Percentiles rank a stretch among this genome's conserved stretches.
Conservation (phyloP, 2,329 filamentous ascomycete species). For the Apiospora sp. region DNA sequence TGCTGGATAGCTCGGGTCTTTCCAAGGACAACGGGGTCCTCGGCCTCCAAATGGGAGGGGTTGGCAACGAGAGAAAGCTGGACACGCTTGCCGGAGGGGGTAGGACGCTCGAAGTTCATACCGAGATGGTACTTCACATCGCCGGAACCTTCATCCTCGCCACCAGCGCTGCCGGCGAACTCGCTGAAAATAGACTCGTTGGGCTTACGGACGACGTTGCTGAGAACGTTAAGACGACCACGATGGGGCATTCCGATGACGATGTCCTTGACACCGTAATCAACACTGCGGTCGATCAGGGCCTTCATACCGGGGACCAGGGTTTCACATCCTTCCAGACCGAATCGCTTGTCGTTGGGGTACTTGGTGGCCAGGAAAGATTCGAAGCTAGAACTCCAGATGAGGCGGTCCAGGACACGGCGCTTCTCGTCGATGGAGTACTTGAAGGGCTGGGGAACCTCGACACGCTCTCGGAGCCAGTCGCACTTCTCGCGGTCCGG, state of each 20-base stretch:
- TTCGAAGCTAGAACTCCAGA: constrained; percentile 99
- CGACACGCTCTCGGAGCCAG: constrained; percentile 94
- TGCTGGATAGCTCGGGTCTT: constrained; percentile 98
- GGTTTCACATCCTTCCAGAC: constrained; percentile 95
- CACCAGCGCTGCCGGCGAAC: constrained; percentile 87
- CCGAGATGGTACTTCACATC: constrained; percentile 99
- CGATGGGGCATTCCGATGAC: constrained; percentile 99
- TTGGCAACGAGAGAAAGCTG: constrained; percentile 98
- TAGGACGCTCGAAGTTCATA: constrained; percentile 99
- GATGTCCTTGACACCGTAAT: constrained; percentile 98
- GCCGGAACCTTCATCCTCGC: constrained; percentile 93
- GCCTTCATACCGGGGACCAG: constrained; percentile 99
- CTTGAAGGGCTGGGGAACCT: constrained; percentile 94
- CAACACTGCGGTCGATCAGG: constrained; percentile 95
- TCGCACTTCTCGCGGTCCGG: constrained; percentile 97
- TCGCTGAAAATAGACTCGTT: constrained; percentile 99
- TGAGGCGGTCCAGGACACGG: constrained; percentile 93
- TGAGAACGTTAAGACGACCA: constrained; percentile 96
- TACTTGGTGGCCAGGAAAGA: constrained; percentile 95
- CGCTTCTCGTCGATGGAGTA: constrained; percentile 99
- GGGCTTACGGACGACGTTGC: constrained; percentile 98
- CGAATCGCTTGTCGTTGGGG: constrained; percentile 99
- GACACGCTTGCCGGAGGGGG: constrained; percentile 98
- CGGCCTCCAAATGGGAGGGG: constrained; percentile 96
- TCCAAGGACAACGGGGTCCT: constrained; percentile 96